phyloP scores from a whole-genome alignment of 176 grass and related monocot genomes.

The Rhipidocladum racemiflorum region DNA sequence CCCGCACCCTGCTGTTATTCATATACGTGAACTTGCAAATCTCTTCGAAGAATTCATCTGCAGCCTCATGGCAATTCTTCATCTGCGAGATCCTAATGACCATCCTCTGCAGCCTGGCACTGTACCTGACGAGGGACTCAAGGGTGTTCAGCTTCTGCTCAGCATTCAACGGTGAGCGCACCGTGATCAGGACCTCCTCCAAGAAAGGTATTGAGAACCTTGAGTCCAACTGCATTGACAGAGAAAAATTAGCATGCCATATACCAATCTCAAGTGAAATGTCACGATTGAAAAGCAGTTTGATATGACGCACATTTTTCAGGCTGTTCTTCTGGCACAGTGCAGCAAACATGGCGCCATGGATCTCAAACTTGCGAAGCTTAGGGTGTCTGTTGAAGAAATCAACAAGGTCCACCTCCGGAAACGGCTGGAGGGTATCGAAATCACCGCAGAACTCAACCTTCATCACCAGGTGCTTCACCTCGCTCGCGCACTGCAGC shows the following conservation, averaged over 20 bases:
- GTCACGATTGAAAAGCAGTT: neutral
- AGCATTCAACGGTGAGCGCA: slow-evolving; percentile 81
- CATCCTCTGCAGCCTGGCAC: slow-evolving; percentile 58
- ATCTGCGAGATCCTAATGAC: slow-evolving; percentile 87
- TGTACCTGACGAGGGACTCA: slow-evolving; percentile 67
- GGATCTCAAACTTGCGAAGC: slow-evolving; percentile 80
- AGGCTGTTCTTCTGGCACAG: slow-evolving; percentile 97
- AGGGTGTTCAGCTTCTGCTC: slow-evolving; percentile 87
- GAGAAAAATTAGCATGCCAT: slow-evolving; percentile 2
- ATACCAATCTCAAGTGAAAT: neutral
- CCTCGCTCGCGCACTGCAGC: slow-evolving; percentile 56
- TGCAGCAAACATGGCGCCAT: slow-evolving; percentile 85
- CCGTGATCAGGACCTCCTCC: slow-evolving; percentile 78
- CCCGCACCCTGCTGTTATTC: slow-evolving; percentile 50
- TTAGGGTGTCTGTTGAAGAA: slow-evolving; percentile 88
- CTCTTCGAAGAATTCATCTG: slow-evolving; percentile 92
- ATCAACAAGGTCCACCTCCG: slow-evolving; percentile 77
- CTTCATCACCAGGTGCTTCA: slow-evolving; percentile 86
- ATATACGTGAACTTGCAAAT: slow-evolving; percentile 77
- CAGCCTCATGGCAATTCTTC: slow-evolving; percentile 79
- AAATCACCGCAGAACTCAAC: slow-evolving; percentile 84
- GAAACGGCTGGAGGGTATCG: slow-evolving; percentile 77
- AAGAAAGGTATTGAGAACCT: slow-evolving; percentile 65
- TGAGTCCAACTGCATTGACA: slow-evolving; percentile 65
- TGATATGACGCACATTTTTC: slow-evolving; percentile 51